Percentiles rank a stretch among this genome's conserved stretches.
These are phyloP conservation scores for Talaromyces stipitatus DNA, from an alignment of 495 filamentous ascomycete genomes.

Conservation along the genomic window DNA sequence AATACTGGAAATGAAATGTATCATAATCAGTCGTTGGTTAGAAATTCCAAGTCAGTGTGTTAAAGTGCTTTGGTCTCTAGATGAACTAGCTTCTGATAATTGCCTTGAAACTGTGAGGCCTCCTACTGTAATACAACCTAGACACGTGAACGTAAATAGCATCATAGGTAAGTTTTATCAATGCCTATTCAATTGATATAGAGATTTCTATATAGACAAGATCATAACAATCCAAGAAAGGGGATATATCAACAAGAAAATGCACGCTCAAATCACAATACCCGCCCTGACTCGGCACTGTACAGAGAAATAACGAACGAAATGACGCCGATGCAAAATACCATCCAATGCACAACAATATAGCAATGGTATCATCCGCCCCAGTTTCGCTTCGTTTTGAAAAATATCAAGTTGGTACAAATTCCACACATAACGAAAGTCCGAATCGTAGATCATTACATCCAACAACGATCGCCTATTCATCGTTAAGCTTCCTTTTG, in stretches of 20 bases:
- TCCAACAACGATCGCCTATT: background rate
- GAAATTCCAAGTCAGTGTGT: too few species aligned
- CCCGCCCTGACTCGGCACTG: background rate
- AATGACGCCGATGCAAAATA: background rate
- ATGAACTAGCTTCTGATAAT: too few species aligned
- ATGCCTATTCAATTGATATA: background rate
- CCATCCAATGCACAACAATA: background rate
- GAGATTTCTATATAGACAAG: background rate
- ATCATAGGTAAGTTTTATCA: too few species aligned
- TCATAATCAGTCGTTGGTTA: too few species aligned
- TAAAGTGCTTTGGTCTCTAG: too few species aligned
- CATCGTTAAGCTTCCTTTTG: background rate
- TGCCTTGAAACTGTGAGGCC: too few species aligned
- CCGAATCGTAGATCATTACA: background rate
- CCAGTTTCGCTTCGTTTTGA: background rate
- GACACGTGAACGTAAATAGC: too few species aligned
- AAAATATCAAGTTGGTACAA: background rate
- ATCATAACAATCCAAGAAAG: background rate
- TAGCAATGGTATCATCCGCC: background rate
- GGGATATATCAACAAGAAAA: background rate
- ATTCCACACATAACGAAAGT: background rate
- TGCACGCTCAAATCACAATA: constrained; percentile 1
- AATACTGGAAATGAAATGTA: too few species aligned
- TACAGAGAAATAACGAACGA: background rate
- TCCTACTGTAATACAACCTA: too few species aligned